Conservation (phyloP, 495 filamentous ascomycete species). For the Baudoinia panamericana region DNA sequence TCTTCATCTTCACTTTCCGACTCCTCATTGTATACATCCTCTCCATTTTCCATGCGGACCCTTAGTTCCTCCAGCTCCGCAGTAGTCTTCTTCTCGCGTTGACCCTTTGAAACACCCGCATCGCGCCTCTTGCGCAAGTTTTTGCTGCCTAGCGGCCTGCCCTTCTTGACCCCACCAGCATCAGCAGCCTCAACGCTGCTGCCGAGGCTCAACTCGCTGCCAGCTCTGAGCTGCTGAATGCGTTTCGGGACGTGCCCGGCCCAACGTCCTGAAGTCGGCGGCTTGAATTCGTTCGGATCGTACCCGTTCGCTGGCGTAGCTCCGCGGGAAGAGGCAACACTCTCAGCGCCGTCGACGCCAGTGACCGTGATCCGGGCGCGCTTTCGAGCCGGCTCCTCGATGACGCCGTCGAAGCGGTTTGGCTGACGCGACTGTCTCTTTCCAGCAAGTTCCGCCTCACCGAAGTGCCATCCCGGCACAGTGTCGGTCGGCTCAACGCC, state of each 20-base stretch:
- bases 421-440: conserved; percentile 8
- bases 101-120: conserved; percentile 31
- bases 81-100: conserved; percentile 14
- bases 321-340: background rate
- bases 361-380: conserved; percentile 2
- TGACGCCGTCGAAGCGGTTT: conserved; percentile 10
- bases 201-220: conserved; percentile 16
- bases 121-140: conserved; percentile 25
- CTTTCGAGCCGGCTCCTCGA: conserved; percentile 14
- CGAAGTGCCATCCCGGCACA: conserved; percentile 17
- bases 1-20: background rate
- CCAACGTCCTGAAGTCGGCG: conserved; percentile 2
- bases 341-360: background rate
- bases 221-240: conserved; percentile 27
- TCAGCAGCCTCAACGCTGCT: conserved; percentile 7
- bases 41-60: background rate
- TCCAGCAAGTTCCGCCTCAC: conserved; percentile 19
- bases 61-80: background rate
- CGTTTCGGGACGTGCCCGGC: conserved; percentile 19
- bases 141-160: conserved; percentile 29
- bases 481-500: conserved; percentile 16
- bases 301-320: background rate
- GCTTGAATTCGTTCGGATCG: background rate
- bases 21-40: no score
- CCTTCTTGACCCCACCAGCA: conserved; percentile 15